Evolutionary conservation across 441 rosid genomes (phyloP), one percentile per base, ranked within the genome.

Genomic region (Adansonia rubrostipa): DNA sequence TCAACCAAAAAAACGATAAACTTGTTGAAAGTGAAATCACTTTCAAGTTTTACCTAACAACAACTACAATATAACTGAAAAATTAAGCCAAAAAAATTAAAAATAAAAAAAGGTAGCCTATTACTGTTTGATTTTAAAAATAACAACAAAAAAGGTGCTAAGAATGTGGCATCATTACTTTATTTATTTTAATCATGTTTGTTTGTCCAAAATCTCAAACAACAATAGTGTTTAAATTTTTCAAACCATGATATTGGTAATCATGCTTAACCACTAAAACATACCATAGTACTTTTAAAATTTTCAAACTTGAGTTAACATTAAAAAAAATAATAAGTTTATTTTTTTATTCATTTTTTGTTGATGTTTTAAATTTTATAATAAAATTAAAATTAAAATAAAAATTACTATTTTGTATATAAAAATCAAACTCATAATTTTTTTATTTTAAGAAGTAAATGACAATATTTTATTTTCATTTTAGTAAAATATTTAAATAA

Each of bases 181-280:
- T 63, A 13, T 63, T 33, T 0, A 60, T 60, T 9, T 20, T 60
- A 60, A 60, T 57, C 6, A 24, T 61, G 7, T 4, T 61, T 22
- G 40, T 24, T 61, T 61, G 8, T 22, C 42, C n/a, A 24, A 61
- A 61, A 22, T 61, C 20, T 7, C 36, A 24, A 57, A 11, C 24
- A 17, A 17, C 61, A 17, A 6, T 2, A 0, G 17, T 17, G 17
- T 4, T 53, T 57, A 57, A 57, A 57, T n/a, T n/a, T 1, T 6
- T 0, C 51, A 47, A 8, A 7, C 61, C 60, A 57, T 17, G 61
- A 24, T 24, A 24, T 24, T 24, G 28, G 17, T 57, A n/a, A n/a
- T 57, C 68, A 63, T 63, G 68, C 68, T 63, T 63, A 33, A 14
- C 68, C 45, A 33, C 19, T 63, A 33, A 63, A 28, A 24, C 9